Evolutionary conservation across 805 yeast species (phyloP).

Genomic region (Henningerozyma blattae): DNA sequence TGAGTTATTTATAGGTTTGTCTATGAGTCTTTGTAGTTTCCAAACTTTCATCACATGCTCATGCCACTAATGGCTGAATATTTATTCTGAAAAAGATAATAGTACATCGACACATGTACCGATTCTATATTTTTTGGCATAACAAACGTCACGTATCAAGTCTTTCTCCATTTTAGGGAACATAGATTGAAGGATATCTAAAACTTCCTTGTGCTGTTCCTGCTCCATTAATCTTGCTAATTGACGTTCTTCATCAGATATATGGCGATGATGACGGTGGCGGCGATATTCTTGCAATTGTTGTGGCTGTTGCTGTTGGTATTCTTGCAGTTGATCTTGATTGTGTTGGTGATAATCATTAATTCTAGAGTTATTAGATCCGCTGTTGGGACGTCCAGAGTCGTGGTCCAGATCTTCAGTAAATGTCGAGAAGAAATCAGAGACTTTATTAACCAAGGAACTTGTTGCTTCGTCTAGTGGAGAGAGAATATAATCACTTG

Average conservation of each 20-base stretch:
- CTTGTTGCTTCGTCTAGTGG: conserved; percentile 20
- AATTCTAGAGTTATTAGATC: background rate
- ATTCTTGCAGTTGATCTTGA: background rate
- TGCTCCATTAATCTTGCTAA: conserved; percentile 28
- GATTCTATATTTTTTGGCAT: conserved; percentile 50
- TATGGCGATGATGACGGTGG: conserved; percentile 5
- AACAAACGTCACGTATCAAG: conserved; percentile 57
- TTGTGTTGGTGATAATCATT: background rate
- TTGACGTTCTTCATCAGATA: conserved; percentile 9
- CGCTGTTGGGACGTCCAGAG: background rate
- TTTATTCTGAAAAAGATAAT: conserved; percentile 15
- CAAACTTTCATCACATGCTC: no score
- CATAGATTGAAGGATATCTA: conserved; percentile 46
- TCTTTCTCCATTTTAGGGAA: conserved; percentile 65
- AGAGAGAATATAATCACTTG: conserved; percentile 11
- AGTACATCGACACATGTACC: conserved; percentile 61
- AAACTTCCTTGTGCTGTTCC: conserved; percentile 35
- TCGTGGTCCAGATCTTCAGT: conserved; percentile 2
- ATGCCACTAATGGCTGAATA: no score
- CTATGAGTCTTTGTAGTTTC: no score
- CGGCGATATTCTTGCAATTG: conserved; percentile 5
- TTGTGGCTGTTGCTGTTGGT: background rate
- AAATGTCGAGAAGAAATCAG: conserved; percentile 11
- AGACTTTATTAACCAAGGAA: conserved; percentile 12
- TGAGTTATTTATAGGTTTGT: no score